Evolutionary conservation across 129 eudicot genomes (phyloP).

Genomic region (Tagetes erecta): DNA sequence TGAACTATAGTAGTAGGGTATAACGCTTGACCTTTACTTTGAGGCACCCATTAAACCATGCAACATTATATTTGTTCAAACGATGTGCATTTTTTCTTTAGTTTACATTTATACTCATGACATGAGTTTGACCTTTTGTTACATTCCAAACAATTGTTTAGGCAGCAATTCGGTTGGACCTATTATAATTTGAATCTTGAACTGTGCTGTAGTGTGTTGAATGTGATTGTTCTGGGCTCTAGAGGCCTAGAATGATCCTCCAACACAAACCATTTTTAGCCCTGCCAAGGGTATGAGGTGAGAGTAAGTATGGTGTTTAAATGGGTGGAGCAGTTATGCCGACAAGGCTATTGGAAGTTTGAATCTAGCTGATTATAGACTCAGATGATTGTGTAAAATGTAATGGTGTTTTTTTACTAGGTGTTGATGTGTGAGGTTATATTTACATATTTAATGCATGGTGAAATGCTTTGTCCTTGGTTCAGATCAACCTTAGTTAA

Average conservation of each 20-base stretch:
- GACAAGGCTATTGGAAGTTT: too few species aligned
- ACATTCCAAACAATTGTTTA: neutral
- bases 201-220: neutral
- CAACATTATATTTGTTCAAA: neutral
- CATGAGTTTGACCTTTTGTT: neutral
- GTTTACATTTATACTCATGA: neutral
- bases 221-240: neutral
- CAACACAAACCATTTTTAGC: neutral
- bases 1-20: neutral
- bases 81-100: neutral
- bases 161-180: neutral
- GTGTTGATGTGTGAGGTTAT: too few species aligned
- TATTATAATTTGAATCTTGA: neutral
- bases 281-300: neutral
- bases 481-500: too few species aligned
- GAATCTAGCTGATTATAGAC: too few species aligned
- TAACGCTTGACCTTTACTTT: neutral
- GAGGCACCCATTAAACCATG: neutral
- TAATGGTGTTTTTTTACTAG: too few species aligned
- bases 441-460: too few species aligned
- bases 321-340: neutral
- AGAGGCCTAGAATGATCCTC: neutral
- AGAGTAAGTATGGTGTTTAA: neutral
- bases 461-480: too few species aligned
- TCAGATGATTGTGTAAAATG: too few species aligned